Evolutionary conservation across 345 rosid species (phyloP).

Genomic region (Salix koriyanagi): DNA sequence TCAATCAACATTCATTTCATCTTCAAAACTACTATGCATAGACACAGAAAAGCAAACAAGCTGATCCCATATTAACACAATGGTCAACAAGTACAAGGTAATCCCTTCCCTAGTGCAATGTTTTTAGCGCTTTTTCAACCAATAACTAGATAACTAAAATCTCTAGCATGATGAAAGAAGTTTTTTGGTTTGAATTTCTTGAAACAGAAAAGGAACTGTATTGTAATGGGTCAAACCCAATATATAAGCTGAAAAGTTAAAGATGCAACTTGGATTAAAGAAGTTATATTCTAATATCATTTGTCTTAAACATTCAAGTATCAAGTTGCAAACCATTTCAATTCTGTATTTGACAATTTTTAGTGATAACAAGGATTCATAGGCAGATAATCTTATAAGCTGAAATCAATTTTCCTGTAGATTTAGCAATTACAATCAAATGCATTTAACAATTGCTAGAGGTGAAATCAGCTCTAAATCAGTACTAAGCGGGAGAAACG

Average conservation of each 20-base stretch:
- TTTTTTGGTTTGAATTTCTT: neutral
- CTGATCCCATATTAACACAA: neutral
- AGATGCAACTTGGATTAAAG: neutral
- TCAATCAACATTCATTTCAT: neutral
- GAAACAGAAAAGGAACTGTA: too few species aligned
- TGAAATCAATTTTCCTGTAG: neutral
- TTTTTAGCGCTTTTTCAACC: neutral
- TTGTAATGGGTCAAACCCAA: neutral
- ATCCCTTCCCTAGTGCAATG: neutral
- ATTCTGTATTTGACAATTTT: too few species aligned
- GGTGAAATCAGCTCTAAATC: neutral
- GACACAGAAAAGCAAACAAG: neutral
- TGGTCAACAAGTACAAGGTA: neutral
- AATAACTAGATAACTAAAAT: neutral
- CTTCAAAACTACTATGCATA: neutral
- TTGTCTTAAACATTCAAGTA: neutral
- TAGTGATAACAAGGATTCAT: neutral
- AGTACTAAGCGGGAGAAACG: neutral
- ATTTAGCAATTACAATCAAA: neutral
- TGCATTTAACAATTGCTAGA: neutral
- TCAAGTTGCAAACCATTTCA: neutral
- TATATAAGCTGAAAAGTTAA: neutral
- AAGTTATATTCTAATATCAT: neutral
- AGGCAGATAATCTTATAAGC: neutral
- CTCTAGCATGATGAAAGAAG: neutral